Evolutionary conservation across 2,329 filamentous ascomycete species (phyloP).

Genomic region (Clarireedia paspali): DNA sequence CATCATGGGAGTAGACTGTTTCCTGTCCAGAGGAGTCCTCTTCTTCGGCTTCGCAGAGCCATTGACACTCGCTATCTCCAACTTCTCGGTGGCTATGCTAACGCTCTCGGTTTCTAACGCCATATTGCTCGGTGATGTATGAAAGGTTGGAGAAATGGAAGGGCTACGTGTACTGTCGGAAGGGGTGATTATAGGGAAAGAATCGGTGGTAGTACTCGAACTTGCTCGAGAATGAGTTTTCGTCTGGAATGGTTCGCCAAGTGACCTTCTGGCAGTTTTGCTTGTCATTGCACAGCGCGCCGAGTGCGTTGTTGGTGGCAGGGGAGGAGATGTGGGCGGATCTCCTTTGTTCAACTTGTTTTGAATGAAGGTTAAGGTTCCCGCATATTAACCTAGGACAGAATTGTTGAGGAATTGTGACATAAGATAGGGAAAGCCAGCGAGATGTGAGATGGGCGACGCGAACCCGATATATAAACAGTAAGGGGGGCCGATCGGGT

Average conservation of each 20-base stretch:
- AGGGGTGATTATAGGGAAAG: conserved; percentile 7
- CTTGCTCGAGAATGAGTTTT: conserved; percentile 5
- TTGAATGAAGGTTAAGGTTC: background rate
- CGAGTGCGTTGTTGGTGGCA: background rate
- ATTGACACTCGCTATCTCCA: conserved; percentile 13
- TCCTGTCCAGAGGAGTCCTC: conserved; percentile 33
- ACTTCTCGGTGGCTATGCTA: conserved; percentile 1
- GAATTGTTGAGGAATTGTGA: background rate
- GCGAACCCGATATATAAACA: no score
- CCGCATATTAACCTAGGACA: background rate
- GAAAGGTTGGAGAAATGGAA: conserved; percentile 8
- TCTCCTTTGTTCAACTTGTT: background rate
- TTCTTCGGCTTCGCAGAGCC: conserved; percentile 10
- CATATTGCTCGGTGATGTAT: conserved; percentile 1
- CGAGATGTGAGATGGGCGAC: background rate
- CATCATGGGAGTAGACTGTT: conserved; percentile 59
- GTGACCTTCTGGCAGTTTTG: background rate
- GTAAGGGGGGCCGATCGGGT: no score
- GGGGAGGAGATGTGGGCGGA: background rate
- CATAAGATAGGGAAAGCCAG: background rate
- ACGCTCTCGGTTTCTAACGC: background rate
- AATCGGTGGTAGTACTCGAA: conserved; percentile 9
- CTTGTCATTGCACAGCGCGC: conserved; percentile 6
- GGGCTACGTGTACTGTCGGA: conserved; percentile 8
- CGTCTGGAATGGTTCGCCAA: background rate